Evolutionary conservation across 2,329 filamentous ascomycete genomes (phyloP).

Genomic region (Beauveria sp.): DNA sequence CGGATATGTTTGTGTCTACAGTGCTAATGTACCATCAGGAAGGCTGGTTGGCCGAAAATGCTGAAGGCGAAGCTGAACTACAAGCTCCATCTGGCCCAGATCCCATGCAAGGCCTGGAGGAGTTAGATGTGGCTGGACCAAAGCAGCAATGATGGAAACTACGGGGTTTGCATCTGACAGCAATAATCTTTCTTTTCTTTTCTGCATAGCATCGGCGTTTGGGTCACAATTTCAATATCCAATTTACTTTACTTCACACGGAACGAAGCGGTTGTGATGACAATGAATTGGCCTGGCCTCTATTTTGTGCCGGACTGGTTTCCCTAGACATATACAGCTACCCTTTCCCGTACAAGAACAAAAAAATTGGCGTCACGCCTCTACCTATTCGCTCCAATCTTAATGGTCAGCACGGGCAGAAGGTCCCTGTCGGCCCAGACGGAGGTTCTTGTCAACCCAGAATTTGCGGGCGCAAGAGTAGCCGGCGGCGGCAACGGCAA

Average conservation of each 20-base stretch:
- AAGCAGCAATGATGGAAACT: constrained; percentile 54
- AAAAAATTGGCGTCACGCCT: constrained; percentile 15
- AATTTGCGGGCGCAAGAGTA: constrained; percentile 84
- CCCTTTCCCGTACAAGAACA: constrained; percentile 13
- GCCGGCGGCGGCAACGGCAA: constrained; percentile 69
- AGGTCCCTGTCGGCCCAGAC: constrained; percentile 64
- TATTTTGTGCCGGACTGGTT: constrained; percentile 13
- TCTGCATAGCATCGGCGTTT: constrained; percentile 42
- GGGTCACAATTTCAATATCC: constrained; percentile 14
- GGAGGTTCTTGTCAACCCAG: constrained; percentile 82
- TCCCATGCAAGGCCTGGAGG: constrained; percentile 93
- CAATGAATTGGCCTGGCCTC: constrained; percentile 9
- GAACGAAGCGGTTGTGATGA: not conserved
- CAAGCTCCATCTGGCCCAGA: constrained; percentile 57
- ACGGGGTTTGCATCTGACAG: not conserved
- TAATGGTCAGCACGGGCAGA: constrained; percentile 33
- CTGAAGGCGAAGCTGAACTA: constrained; percentile 69
- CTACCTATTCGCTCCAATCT: constrained; percentile 14
- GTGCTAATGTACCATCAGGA: constrained; percentile 51
- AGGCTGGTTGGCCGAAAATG: constrained; percentile 84
- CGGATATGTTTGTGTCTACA: not conserved
- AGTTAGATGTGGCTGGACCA: constrained; percentile 87
- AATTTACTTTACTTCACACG: constrained; percentile 3
- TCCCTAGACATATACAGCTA: constrained; percentile 13
- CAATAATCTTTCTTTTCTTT: not conserved